Percentiles rank a stretch among this genome's conserved stretches.
Conservation (phyloP, 2,329 filamentous ascomycete species). For the Phyllosticta paracitricarpa region DNA sequence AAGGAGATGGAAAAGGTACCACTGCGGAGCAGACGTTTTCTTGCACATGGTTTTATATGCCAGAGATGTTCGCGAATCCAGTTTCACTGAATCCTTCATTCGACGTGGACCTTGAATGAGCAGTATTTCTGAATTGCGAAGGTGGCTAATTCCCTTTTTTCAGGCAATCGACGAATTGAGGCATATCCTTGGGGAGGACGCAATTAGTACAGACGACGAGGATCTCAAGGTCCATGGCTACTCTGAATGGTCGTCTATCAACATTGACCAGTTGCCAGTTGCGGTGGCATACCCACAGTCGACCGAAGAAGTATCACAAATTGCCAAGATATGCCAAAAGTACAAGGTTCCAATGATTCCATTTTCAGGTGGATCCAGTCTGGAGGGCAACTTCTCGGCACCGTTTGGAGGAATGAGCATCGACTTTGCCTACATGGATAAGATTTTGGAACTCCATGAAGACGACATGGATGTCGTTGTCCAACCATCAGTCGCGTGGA, state of each 20-base stretch:
- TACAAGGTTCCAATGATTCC: conserved; percentile 74
- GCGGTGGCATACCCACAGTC: conserved; percentile 55
- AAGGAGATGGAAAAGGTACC: conserved; percentile 42
- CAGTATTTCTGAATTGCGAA: background rate
- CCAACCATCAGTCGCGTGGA: conserved; percentile 87
- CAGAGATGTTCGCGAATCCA: background rate
- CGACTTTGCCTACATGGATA: conserved; percentile 82
- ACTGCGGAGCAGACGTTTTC: background rate
- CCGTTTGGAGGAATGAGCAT: conserved; percentile 81
- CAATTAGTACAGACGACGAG: conserved; percentile 54
- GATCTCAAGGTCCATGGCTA: conserved; percentile 55
- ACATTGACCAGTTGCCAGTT: conserved; percentile 52
- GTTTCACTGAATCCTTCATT: background rate
- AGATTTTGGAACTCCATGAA: conserved; percentile 67
- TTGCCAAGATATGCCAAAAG: conserved; percentile 64
- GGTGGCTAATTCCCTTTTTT: background rate
- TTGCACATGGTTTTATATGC: background rate
- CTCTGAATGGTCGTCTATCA: conserved; percentile 62
- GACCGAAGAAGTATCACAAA: conserved; percentile 54
- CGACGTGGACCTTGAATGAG: background rate
- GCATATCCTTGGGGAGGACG: conserved; percentile 43
- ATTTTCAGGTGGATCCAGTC: conserved; percentile 74
- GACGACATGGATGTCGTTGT: conserved; percentile 90
- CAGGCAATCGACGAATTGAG: conserved; percentile 49
- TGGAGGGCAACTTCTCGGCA: conserved; percentile 85